Evolutionary conservation across 2,329 filamentous ascomycete species (phyloP), one percentile per base, ranked within the genome.

Genomic region (Passalora sequoiae): DNA sequence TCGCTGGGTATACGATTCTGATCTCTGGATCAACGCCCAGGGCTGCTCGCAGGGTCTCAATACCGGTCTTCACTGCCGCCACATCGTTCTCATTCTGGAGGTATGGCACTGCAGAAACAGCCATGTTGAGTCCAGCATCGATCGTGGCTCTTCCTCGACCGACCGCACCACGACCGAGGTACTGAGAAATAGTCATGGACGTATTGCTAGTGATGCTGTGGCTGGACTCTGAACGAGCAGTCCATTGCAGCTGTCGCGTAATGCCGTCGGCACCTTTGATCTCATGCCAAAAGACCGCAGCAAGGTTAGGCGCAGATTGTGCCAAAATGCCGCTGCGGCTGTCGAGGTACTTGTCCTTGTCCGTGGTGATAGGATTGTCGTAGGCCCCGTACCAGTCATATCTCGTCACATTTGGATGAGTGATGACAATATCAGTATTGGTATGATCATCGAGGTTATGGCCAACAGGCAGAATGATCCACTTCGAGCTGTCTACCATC

Each of bases 311-410:
- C 1, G 79, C 78, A 19, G 80, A 78, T 59, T 82, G 78, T 1
- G 80, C 72, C 10, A 84, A 70, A 31, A 83, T 78, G 19, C 80
- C 80, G 20, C 70, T 72, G 43, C 77, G 72, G 44, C 66, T 61
- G 44, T 65, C 67, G 17, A 71, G 61, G 54, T 72, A 71, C 3
- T 55, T 40, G 13, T 64, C 53, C 50, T 63, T 64, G 54, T 74
- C 69, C 24, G 59, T 55, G 7, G 57, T 41, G 35, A 66, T 67
- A 3, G 69, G 68, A 9, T 59, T 62, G 50, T 72, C 55, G 66
- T 70, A 85, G 2, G 81, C 80, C 42, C 66, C 69, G 57, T 81
- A 82, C 56, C 82, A 84, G 66, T 84, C 76, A 57, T 85, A 85
- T 62, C 78, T 78, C 6, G 69, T 68, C 38, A 77, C 65, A 43